A percentile compares a stretch with the other conserved stretches of the same genome.
Conservation (phyloP, 192 early-diverging fungal genomes). For the Linnemannia zychae region DNA sequence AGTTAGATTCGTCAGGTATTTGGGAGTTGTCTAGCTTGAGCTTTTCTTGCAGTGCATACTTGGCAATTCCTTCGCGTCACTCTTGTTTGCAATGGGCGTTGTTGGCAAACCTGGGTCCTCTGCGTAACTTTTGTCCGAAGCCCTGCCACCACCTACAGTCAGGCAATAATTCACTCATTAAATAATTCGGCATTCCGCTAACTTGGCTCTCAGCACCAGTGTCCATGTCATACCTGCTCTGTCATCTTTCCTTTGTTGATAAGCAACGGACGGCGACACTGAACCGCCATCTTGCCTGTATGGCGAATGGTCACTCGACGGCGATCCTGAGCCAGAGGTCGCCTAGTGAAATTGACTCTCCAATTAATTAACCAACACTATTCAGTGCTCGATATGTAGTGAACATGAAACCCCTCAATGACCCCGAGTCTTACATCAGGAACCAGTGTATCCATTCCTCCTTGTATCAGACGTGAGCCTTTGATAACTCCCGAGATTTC, state of each 20-base stretch:
- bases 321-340: background rate
- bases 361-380: too few species aligned
- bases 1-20: too few species aligned
- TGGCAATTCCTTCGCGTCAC: background rate
- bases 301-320: background rate
- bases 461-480: background rate
- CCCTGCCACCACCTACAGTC: background rate
- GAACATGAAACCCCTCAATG: background rate
- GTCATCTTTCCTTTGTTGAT: constrained; percentile 4
- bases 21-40: too few species aligned
- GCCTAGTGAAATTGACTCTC: constrained; percentile 1
- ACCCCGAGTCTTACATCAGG: background rate
- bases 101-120: background rate
- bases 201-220: background rate
- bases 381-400: background rate
- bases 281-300: background rate
- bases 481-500: background rate
- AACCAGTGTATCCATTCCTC: background rate
- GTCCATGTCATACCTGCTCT: constrained; percentile 6
- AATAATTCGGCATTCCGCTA: too few species aligned
- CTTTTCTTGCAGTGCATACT: background rate
- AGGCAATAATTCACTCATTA: background rate
- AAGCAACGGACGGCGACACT: constrained; percentile 16
- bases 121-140: background rate
- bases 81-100: background rate